Conservation (phyloP, 208 protist genomes). For the Trichomonas gallinae region DNA sequence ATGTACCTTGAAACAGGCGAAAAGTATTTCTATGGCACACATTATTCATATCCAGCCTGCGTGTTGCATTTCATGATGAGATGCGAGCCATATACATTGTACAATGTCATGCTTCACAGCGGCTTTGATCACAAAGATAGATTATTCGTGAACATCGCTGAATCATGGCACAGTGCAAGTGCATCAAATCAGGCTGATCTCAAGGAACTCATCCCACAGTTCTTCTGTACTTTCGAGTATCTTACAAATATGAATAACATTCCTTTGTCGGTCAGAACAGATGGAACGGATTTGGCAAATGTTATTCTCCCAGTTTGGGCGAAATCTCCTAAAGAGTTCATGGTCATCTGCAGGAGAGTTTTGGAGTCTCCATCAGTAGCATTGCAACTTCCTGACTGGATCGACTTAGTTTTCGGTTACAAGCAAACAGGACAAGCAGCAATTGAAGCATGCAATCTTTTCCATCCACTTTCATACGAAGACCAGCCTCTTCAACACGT, state of each 20-base stretch:
- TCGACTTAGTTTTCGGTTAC: conserved; percentile 51
- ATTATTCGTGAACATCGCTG: background rate
- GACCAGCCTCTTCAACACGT: background rate
- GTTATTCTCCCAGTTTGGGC: conserved; percentile 18
- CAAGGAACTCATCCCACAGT: conserved; percentile 49
- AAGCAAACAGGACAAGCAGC: conserved; percentile 37
- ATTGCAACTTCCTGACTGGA: background rate
- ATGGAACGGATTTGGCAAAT: conserved; percentile 28
- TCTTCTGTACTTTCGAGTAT: conserved; percentile 46
- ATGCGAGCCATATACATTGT: background rate
- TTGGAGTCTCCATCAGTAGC: background rate
- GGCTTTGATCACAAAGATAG: background rate
- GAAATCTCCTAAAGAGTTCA: background rate
- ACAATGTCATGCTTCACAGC: background rate
- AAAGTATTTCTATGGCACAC: background rate
- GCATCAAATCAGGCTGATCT: background rate
- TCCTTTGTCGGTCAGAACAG: conserved; percentile 33
- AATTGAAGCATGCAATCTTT: background rate
- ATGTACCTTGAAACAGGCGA: background rate
- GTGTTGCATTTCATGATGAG: background rate
- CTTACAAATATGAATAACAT: conserved; percentile 40
- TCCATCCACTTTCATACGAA: background rate
- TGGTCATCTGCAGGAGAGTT: background rate
- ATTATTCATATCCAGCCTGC: background rate
- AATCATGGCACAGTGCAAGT: background rate